Evolutionary conservation across 2,329 filamentous ascomycete genomes (phyloP), one percentile per base, ranked within the genome.

Genomic region (Emmonsiellopsis sp.): DNA sequence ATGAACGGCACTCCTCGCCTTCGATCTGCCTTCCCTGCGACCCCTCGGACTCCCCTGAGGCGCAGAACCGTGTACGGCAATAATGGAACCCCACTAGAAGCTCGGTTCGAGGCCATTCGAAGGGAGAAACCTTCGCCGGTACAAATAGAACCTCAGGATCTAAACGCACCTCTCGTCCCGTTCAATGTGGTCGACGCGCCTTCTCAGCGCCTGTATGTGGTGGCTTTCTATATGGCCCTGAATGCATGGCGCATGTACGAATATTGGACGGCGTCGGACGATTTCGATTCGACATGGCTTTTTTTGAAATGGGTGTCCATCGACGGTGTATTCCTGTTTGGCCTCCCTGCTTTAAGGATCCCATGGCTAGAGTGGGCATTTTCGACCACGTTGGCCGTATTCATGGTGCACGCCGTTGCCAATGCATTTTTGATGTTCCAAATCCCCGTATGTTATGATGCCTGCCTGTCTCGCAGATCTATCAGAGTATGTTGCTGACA

Each of bases 361-460:
- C 93, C 93, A 55, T 98, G 93, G 94, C 77, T 98, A 55, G 90
- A 97, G 75, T 89, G 92, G 75, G 89, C 88, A 43, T 87, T 88
- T 64, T 79, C 81, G 37, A 84, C 84, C 0, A 86, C 88, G 52
- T 79, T 86, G 42, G 75, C 80, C 34, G 72, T 91, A 20, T 94
- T 93, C 64, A 69, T 87, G 46, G 61, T 79, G 3, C 90, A 96
- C 68, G 79, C 85, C 2, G 66, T 86, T 1, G 70, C 87, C 51
- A 89, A 96, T 73, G 86, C 84, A 61, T 84, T 95, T 75, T 74
- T 96, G 61, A 96, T 96, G 91, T 95, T 95, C 69, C 86, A 89
- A 59, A 85, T 97, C 56, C 85, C 87, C 41, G 82, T 89, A 69
- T 63, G 81, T 73, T 55, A 60, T 48, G 37, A 10, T 32, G 9